Conservation (phyloP, 2,329 filamentous ascomycete genomes). For the Grosmannia penicillata region DNA sequence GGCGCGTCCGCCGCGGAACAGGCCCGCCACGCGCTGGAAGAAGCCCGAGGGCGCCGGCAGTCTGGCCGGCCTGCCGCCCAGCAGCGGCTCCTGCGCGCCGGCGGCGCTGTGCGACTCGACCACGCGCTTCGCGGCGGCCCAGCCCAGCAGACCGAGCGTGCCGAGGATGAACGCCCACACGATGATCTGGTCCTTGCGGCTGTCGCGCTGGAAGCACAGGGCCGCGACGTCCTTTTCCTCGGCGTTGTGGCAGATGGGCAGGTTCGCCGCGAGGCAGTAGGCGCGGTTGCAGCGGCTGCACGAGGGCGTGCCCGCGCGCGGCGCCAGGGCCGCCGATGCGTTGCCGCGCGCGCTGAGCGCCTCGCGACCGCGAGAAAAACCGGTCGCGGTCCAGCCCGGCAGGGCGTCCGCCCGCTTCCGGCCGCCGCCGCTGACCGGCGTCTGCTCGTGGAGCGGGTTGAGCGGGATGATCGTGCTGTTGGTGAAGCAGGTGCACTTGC, state of each 20-base stretch:
- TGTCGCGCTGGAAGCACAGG: constrained; percentile 52
- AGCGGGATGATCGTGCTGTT: constrained; percentile 54
- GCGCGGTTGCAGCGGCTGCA: constrained; percentile 50
- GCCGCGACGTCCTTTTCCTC: constrained; percentile 47
- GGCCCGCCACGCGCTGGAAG: neutral
- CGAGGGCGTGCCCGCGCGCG: constrained; percentile 26
- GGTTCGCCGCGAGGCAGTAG: constrained; percentile 45
- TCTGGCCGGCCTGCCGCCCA: constrained; percentile 2
- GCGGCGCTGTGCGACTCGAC: constrained; percentile 20
- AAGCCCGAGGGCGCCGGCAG: neutral
- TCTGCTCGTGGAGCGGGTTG: constrained; percentile 25
- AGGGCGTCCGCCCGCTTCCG: constrained; percentile 9
- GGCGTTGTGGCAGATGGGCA: constrained; percentile 48
- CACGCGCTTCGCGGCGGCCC: constrained; percentile 38
- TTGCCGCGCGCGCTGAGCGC: neutral
- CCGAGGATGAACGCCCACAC: constrained; percentile 49
- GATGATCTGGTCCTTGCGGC: constrained; percentile 51
- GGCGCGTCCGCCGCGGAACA: neutral
- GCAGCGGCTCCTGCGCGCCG: constrained; percentile 1
- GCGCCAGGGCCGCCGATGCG: constrained; percentile 1
- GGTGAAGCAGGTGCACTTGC: constrained; percentile 57
- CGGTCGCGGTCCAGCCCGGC: constrained; percentile 11
- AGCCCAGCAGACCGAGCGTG: constrained; percentile 42
- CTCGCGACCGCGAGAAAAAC: constrained; percentile 3
- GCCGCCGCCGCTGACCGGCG: constrained; percentile 13